phyloP scores from a whole-genome alignment of 257 asterid genomes.

The Nicotiana benthamiana region DNA sequence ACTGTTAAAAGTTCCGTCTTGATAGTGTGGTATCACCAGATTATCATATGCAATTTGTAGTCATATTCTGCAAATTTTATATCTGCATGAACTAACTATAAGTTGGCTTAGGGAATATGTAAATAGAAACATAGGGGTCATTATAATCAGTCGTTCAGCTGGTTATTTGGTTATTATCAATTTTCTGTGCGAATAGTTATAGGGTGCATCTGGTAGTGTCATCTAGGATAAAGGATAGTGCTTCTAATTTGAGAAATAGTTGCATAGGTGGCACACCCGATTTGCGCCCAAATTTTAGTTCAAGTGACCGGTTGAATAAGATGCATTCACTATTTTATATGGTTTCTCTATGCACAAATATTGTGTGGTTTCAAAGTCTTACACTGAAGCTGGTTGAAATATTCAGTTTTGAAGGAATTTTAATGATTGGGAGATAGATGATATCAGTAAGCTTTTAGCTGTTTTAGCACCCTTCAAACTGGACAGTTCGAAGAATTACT shows the following conservation, averaged over 20 bases:
- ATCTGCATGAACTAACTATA: neutral
- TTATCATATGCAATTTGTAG: neutral
- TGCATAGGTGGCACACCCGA: neutral
- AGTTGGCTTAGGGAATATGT: neutral
- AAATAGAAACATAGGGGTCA: neutral
- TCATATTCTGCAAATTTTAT: neutral
- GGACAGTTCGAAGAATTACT: no score
- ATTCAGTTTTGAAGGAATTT: no score
- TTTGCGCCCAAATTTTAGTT: no score
- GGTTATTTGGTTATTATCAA: neutral
- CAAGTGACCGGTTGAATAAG: no score
- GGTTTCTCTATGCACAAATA: no score
- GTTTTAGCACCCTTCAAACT: no score
- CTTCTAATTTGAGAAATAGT: neutral
- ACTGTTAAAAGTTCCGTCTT: neutral
- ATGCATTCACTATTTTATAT: no score
- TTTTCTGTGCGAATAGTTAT: neutral
- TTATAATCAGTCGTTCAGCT: neutral
- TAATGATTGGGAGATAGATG: no score
- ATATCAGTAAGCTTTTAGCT: neutral
- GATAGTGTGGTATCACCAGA: neutral
- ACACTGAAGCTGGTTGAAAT: no score
- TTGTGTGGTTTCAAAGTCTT: no score
- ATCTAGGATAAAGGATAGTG: neutral
- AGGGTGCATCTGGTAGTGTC: neutral